Base-by-base conservation (phyloP, 192 early-diverging fungal species). In the Paraglomus brasilianum region DNA sequence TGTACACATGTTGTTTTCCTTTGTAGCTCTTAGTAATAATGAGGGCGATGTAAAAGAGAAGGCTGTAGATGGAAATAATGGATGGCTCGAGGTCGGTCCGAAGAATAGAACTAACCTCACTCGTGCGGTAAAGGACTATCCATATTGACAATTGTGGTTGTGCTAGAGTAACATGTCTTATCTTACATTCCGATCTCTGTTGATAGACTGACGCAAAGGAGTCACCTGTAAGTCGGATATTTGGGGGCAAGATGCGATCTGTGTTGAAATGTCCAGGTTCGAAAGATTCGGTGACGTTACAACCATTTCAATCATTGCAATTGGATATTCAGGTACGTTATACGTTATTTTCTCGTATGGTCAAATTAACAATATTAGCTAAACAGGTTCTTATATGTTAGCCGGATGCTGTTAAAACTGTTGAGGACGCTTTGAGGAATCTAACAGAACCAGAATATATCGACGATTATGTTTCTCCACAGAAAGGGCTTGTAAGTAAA, bases 41-140 rank as follows among this genome's bases (percentile, higher is more conserved):
- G 14, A 45, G 0, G 10, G 15, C 22, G 15, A 13, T 8, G 8
- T 11, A 24, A 17, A 43, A 36, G 57, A 46, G 39, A 68, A 68
- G 17, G 30, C n/a, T 22, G 10, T 2, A 13, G 24, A 48, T 40
- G 48, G 57, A 7, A 82, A 86, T n/a, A n/a, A n/a, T 11, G 84
- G 76, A 7, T 98, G 97, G 97, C 66, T 91, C 49, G 93, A 97
- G 75, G 96, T 99, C 8, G 96, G 96, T 3, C 83, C 75, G 0
- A 93, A 94, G 55, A 92, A 95, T 76, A 89, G 87, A 81, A 83
- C 84, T 4, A 78, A 81, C 6, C 82, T 75, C 74, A 87, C 86
- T 51, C 86, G 86, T 57, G 73, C 71, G 72, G 83, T 83, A 5
- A 46, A 44, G 17, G 11, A 53, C 30, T 30, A 30, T 30, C 3